Conservation (phyloP, 768 basidiomycete genomes). For the Tricholoma bakamatsutake region DNA sequence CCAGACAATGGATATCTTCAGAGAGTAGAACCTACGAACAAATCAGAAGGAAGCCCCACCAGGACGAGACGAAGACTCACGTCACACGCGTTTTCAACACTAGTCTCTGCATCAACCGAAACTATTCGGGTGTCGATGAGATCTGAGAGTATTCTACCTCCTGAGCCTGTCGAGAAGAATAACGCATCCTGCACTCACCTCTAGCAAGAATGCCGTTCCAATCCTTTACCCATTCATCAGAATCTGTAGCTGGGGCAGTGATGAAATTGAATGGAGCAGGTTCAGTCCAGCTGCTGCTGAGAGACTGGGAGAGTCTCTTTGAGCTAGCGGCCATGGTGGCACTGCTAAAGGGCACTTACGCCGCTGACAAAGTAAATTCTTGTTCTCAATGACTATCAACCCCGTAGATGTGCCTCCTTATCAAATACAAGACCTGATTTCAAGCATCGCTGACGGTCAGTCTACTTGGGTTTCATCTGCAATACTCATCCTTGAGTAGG, state of each 20-base stretch:
- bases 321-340: slow-evolving; percentile 27
- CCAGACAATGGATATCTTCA: slow-evolving; percentile 61
- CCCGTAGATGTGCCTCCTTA: slow-evolving; percentile 59
- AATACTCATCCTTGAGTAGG: slow-evolving; percentile 4
- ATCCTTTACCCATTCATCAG: slow-evolving; percentile 45
- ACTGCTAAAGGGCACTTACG: neutral
- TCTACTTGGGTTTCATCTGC: neutral
- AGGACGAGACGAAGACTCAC: slow-evolving; percentile 30
- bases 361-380: slow-evolving; percentile 11
- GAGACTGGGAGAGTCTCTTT: slow-evolving; percentile 31
- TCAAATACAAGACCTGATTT: slow-evolving; percentile 44
- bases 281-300: slow-evolving; percentile 30
- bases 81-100: slow-evolving; percentile 80
- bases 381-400: slow-evolving; percentile 27
- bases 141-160: slow-evolving; percentile 32
- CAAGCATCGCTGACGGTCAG: slow-evolving; percentile 25
- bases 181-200: slow-evolving; percentile 33
- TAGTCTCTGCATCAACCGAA: slow-evolving; percentile 60
- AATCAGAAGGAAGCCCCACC: neutral
- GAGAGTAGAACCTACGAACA: slow-evolving; percentile 49
- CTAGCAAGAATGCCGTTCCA: slow-evolving; percentile 54
- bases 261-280: slow-evolving; percentile 14
- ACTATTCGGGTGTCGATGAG: slow-evolving; percentile 67
- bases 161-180: neutral
- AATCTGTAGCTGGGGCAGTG: slow-evolving; percentile 25